Percentiles rank a stretch among this genome's conserved stretches.
Conservation (phyloP, 768 basidiomycete species). For the Boletus sp. region DNA sequence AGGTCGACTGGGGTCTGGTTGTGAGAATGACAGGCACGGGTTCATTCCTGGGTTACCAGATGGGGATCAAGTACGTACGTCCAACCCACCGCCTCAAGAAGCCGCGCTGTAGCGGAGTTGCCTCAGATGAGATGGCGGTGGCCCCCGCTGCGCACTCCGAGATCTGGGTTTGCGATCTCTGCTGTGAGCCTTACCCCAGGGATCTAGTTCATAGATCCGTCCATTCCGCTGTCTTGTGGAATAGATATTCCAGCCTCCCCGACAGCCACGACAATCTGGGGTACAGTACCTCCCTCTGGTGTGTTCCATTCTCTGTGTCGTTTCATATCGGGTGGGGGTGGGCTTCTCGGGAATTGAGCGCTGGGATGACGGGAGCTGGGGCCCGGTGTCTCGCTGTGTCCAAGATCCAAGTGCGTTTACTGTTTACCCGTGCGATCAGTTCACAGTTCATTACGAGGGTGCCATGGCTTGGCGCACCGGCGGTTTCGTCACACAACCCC, state of each 20-base stretch:
- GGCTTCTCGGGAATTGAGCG: neutral
- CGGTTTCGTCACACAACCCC: slow-evolving; percentile 12
- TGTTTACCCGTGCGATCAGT: slow-evolving; percentile 16
- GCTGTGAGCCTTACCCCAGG: slow-evolving; percentile 8
- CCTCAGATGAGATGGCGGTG: slow-evolving; percentile 13
- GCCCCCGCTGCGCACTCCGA: slow-evolving; percentile 10
- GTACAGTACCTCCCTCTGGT: slow-evolving; percentile 1
- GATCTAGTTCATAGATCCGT: slow-evolving; percentile 22
- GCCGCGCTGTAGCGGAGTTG: slow-evolving; percentile 13
- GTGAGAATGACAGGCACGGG: slow-evolving; percentile 10
- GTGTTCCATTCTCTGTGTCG: slow-evolving; percentile 20
- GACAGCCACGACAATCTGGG: slow-evolving; percentile 17
- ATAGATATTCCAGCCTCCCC: neutral
- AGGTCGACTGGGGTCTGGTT: neutral
- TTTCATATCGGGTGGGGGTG: neutral
- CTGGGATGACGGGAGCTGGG: slow-evolving; percentile 1
- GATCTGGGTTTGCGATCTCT: slow-evolving; percentile 15
- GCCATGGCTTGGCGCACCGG: slow-evolving; percentile 15
- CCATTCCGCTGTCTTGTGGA: slow-evolving; percentile 1
- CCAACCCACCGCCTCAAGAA: slow-evolving; percentile 9
- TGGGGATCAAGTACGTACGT: neutral
- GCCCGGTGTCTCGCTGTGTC: neutral
- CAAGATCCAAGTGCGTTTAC: neutral
- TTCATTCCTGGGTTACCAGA: slow-evolving; percentile 8
- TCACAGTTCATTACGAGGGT: slow-evolving; percentile 21